Percentiles rank a stretch among this genome's conserved stretches.
These are phyloP conservation scores for Ceratobasidium sp. DNA, from an alignment of 1,284 basidiomycete species.

Conservation along the genomic window DNA sequence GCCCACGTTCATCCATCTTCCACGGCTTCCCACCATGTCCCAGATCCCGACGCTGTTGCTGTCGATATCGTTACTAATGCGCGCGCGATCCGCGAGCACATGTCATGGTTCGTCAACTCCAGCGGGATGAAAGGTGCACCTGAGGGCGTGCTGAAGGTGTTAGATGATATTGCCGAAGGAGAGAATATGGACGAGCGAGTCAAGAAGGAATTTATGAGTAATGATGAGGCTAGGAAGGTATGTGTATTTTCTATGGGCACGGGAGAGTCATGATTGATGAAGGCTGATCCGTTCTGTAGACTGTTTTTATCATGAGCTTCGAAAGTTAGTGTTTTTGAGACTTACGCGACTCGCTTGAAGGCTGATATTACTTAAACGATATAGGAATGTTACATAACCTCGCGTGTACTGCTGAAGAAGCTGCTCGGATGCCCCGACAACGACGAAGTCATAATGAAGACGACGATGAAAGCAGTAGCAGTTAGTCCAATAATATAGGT, in stretches of 20 bases:
- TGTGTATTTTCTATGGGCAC: slow-evolving; percentile 48
- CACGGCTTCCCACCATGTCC: neutral
- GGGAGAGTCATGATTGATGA: slow-evolving; percentile 9
- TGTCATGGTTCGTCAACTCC: slow-evolving; percentile 60
- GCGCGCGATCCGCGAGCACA: slow-evolving; percentile 63
- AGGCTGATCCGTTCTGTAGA: slow-evolving; percentile 55
- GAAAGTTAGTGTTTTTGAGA: slow-evolving; percentile 64
- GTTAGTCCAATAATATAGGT: neutral
- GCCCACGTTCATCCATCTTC: slow-evolving; percentile 10
- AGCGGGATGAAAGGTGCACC: slow-evolving; percentile 53
- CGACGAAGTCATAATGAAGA: neutral
- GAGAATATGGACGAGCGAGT: slow-evolving; percentile 60
- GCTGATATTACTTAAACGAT: neutral
- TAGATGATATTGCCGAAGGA: slow-evolving; percentile 65
- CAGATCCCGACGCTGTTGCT: slow-evolving; percentile 63
- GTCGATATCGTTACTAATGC: slow-evolving; percentile 65
- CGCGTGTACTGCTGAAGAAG: slow-evolving; percentile 33
- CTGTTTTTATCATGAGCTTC: slow-evolving; percentile 67
- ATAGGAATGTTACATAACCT: slow-evolving; percentile 47
- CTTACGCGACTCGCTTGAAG: neutral
- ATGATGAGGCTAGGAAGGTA: slow-evolving; percentile 67
- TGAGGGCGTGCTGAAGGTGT: slow-evolving; percentile 61
- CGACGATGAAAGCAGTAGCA: neutral
- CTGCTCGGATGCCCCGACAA: slow-evolving; percentile 19
- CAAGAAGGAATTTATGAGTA: slow-evolving; percentile 67